Evolutionary conservation across 345 rosid genomes (phyloP).

Genomic region (Moricandia moricandioides): DNA sequence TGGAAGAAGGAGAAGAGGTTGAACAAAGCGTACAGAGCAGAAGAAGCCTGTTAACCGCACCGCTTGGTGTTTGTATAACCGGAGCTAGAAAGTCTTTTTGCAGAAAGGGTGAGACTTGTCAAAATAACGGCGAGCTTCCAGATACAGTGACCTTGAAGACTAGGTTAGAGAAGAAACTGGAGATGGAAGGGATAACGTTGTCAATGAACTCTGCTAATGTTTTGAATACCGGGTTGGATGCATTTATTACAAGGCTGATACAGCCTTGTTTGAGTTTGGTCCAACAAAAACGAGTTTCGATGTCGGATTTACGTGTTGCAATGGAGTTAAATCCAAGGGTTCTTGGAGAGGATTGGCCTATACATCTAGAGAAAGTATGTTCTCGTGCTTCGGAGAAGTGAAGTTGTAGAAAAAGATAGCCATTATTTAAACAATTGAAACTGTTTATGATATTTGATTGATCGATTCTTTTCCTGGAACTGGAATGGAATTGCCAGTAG

Average conservation of each 20-base stretch:
- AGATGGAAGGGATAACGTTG: conserved; percentile 55
- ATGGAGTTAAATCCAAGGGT: conserved; percentile 66
- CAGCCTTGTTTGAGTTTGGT: conserved; percentile 58
- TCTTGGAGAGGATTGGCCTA: conserved; percentile 75
- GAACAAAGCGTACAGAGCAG: conserved; percentile 84
- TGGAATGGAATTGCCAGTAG: conserved; percentile 5
- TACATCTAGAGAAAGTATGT: conserved; percentile 64
- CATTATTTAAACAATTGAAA: background rate
- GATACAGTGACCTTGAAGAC: conserved; percentile 61
- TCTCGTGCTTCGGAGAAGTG: conserved; percentile 43
- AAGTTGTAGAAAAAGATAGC: conserved; percentile 17
- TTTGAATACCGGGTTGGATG: conserved; percentile 68
- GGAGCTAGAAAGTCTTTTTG: conserved; percentile 47
- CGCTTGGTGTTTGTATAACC: conserved; percentile 61
- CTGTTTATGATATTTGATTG: conserved; percentile 1
- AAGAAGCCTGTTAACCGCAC: conserved; percentile 80
- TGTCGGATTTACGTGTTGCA: conserved; percentile 61
- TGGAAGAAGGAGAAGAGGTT: conserved; percentile 88
- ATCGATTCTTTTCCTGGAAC: conserved; percentile 32
- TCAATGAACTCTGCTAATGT: conserved; percentile 56
- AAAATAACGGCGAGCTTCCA: conserved; percentile 57
- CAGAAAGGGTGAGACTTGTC: conserved; percentile 41
- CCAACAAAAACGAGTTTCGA: conserved; percentile 29
- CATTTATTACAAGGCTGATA: conserved; percentile 63
- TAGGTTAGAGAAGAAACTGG: conserved; percentile 58